Evolutionary conservation across 176 grass and related monocot genomes (phyloP).

Genomic region (Alopecurus myosuroides): DNA sequence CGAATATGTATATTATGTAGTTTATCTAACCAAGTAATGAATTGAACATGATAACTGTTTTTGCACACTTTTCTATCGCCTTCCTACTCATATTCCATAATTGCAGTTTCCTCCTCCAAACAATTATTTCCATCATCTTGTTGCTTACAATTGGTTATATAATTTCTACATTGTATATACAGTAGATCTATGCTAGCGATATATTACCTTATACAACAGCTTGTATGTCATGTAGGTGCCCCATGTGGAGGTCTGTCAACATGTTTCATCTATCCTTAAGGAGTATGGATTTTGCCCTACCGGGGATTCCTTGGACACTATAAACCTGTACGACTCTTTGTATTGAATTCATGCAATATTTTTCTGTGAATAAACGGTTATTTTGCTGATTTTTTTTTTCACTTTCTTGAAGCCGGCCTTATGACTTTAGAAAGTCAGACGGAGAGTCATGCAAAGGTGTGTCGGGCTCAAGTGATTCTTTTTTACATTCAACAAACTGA

Average conservation of each 20-base stretch:
- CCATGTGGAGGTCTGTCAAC: background rate
- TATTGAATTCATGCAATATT: background rate
- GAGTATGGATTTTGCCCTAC: background rate
- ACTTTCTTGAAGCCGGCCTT: background rate
- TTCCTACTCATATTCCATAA: no score
- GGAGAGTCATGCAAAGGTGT: background rate
- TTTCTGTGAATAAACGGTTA: background rate
- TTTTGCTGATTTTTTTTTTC: background rate
- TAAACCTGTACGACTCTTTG: background rate
- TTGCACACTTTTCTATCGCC: background rate
- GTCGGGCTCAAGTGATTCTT: background rate
- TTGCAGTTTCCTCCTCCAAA: no score
- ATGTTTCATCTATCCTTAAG: conserved; percentile 16
- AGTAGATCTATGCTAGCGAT: background rate
- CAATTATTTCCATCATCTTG: no score
- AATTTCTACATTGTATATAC: background rate
- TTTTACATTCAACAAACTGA: background rate
- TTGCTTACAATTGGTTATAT: background rate
- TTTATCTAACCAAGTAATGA: background rate
- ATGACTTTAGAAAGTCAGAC: background rate
- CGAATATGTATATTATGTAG: background rate
- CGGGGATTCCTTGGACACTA: background rate
- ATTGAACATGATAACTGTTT: background rate
- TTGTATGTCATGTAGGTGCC: conserved; percentile 14
- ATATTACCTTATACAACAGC: background rate